Percentiles rank a stretch among this genome's conserved stretches.
Conservation (phyloP, 352 stramenopile genomes). For the Pythium brachiatum region DNA sequence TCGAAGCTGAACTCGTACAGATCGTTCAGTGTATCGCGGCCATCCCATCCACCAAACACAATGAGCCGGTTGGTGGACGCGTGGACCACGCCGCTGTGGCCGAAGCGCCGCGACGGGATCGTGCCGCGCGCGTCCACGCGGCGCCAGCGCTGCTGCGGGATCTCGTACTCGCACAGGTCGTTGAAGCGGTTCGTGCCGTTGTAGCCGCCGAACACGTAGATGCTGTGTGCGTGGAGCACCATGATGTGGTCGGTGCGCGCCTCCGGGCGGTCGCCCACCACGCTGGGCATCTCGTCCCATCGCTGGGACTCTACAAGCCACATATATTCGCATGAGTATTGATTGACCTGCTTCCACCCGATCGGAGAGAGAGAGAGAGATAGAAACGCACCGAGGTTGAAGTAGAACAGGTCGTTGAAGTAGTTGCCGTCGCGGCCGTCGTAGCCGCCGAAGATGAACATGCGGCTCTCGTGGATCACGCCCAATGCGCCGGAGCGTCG, state of each 20-base stretch:
- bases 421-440: conserved; percentile 88
- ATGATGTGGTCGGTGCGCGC: conserved; percentile 87
- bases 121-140: conserved; percentile 43
- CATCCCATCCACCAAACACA: neutral
- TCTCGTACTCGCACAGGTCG: conserved; percentile 76
- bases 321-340: too few relatives aligned
- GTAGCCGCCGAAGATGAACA: conserved; percentile 91
- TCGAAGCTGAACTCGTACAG: conserved; percentile 77
- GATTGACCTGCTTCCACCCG: too few relatives aligned
- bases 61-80: conserved; percentile 27
- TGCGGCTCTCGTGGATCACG: conserved; percentile 74
- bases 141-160: conserved; percentile 53
- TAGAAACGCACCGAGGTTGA: conserved; percentile 68
- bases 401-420: conserved; percentile 88
- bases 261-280: conserved; percentile 56
- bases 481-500: conserved; percentile 76
- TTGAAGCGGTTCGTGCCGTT: conserved; percentile 82
- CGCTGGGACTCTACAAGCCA: conserved; percentile 38
- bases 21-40: conserved; percentile 53
- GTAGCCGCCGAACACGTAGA: conserved; percentile 89
- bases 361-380: too few relatives aligned
- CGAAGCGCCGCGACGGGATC: conserved; percentile 70
- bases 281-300: conserved; percentile 80
- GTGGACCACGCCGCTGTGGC: conserved; percentile 48
- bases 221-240: conserved; percentile 71